Conservation (phyloP, 306 rosid species). For the Trifolium repens region DNA sequence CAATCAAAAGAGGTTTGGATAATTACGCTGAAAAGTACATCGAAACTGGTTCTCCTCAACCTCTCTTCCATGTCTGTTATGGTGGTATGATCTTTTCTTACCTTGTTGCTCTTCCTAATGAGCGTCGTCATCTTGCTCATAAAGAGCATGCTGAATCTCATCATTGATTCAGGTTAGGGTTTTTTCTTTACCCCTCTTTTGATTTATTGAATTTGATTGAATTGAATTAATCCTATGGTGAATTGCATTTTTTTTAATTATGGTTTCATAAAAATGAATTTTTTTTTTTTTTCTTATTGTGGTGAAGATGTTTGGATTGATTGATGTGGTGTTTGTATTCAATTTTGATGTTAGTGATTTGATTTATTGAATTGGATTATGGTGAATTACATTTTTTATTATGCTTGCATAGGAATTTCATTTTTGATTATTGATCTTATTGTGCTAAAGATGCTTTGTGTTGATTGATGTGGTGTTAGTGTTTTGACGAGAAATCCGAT, state of each 20-base stretch:
- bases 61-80: conserved; percentile 66
- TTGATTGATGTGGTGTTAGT: not conserved
- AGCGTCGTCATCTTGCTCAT: conserved; percentile 85
- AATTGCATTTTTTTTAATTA: not conserved
- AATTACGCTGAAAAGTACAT: conserved; percentile 79
- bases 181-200: not conserved
- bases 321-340: too few species aligned
- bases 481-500: not conserved
- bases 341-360: not conserved
- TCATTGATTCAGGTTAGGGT: conserved; percentile 37
- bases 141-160: conserved; percentile 69
- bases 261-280: too few species aligned
- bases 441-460: not conserved
- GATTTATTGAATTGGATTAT: not conserved
- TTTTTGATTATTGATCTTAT: not conserved
- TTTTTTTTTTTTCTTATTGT: too few species aligned
- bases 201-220: not conserved
- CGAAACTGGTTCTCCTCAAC: conserved; percentile 63
- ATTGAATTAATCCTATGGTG: not conserved
- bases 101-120: conserved; percentile 75
- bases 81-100: conserved; percentile 85
- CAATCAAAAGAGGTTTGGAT: conserved; percentile 59
- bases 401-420: not conserved
- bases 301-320: too few species aligned
- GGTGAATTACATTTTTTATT: not conserved